These are phyloP conservation scores for Tolypocladium tropicale DNA, from an alignment of 2,329 filamentous ascomycete species.

Conservation along the genomic window DNA sequence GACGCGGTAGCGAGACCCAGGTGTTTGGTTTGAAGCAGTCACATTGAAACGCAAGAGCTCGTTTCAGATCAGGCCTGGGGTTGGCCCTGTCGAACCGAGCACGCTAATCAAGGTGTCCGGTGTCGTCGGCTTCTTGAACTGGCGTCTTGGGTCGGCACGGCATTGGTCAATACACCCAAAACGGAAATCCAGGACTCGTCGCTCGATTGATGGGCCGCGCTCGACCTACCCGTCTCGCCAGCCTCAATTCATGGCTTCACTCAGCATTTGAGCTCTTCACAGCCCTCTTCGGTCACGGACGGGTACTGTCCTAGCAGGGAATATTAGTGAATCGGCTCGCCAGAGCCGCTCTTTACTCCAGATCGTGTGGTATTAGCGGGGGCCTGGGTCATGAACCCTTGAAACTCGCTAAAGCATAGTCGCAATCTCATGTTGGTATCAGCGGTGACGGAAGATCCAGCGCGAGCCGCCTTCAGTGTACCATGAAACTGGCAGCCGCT, in stretches of 20 bases:
- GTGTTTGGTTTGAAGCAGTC: constrained; percentile 20
- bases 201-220: too few species aligned
- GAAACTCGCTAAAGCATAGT: constrained; percentile 42
- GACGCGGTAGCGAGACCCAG: constrained; percentile 8
- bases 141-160: too few species aligned
- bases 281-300: neutral
- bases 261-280: too few species aligned
- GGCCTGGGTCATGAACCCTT: constrained; percentile 25
- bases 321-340: neutral
- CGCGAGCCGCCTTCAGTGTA: neutral
- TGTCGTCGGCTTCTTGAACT: neutral
- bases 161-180: too few species aligned
- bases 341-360: neutral
- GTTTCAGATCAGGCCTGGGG: constrained; percentile 5
- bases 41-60: constrained; percentile 16
- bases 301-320: neutral
- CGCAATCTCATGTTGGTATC: constrained; percentile 39
- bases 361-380: neutral
- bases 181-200: too few species aligned
- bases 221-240: neutral
- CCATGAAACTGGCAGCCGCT: constrained; percentile 6
- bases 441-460: constrained; percentile 20
- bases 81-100: neutral
- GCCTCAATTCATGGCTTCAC: too few species aligned
- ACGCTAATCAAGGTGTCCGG: neutral